A percentile compares a stretch with the other conserved stretches of the same genome.
These are phyloP conservation scores for Colletotrichum melonis DNA, from an alignment of 2,329 filamentous ascomycete species.

Conservation along the genomic window DNA sequence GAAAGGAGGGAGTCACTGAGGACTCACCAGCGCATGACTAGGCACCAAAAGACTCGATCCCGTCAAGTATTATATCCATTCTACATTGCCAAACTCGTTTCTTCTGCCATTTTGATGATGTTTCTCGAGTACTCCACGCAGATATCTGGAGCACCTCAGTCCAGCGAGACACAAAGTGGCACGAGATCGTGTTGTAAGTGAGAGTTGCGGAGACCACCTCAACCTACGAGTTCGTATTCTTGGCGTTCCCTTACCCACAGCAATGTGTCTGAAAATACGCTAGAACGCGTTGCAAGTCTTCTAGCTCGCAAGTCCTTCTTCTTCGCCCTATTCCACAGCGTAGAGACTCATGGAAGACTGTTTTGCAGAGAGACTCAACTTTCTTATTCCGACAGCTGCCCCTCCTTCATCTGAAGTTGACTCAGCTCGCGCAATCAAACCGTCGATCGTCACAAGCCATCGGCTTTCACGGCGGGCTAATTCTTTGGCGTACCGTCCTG, in stretches of 20 bases:
- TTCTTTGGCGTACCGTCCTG: background rate
- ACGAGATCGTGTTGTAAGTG: background rate
- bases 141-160: background rate
- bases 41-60: background rate
- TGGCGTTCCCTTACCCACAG: background rate
- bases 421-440: background rate
- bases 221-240: background rate
- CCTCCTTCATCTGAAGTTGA: background rate
- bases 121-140: background rate
- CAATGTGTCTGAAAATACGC: background rate
- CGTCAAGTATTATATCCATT: background rate
- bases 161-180: background rate
- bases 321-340: background rate
- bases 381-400: background rate
- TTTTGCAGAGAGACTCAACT: background rate
- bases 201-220: background rate
- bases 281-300: background rate
- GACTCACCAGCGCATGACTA: background rate
- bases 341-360: no score
- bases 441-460: background rate
- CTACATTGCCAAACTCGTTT: background rate
- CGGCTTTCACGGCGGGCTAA: background rate
- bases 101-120: background rate
- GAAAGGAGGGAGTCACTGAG: background rate
- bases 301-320: conserved; percentile 6